A percentile compares a stretch with the other conserved stretches of the same genome.
These are phyloP conservation scores for Melanomma pulvis-pyrius DNA, from an alignment of 495 filamentous ascomycete genomes.

Conservation along the genomic window DNA sequence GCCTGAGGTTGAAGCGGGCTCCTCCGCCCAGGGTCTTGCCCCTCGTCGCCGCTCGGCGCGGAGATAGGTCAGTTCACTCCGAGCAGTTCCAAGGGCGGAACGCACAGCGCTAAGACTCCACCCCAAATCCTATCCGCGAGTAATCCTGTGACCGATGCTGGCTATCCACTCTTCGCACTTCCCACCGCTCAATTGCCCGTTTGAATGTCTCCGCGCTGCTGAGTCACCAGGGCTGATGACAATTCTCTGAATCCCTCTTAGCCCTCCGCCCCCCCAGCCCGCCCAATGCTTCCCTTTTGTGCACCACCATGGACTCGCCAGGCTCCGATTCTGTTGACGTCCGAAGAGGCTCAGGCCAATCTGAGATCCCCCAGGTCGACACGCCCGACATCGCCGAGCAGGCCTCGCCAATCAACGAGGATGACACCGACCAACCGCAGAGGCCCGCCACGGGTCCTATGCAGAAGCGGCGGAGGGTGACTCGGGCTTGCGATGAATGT, in stretches of 20 bases:
- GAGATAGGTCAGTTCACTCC: constrained; percentile 28
- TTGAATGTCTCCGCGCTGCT: constrained; percentile 19
- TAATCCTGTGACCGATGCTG: constrained; percentile 16
- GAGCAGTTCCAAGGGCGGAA: constrained; percentile 22
- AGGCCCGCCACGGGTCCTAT: constrained; percentile 52
- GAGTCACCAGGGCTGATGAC: constrained; percentile 22
- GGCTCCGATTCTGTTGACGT: constrained; percentile 17
- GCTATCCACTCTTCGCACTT: constrained; percentile 26
- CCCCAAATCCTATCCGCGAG: constrained; percentile 11
- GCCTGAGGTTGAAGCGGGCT: constrained; percentile 2
- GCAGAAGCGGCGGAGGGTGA: constrained; percentile 88
- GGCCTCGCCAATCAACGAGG: constrained; percentile 30
- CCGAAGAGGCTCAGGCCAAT: background rate
- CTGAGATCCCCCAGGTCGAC: constrained; percentile 17
- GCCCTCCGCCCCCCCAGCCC: constrained; percentile 9
- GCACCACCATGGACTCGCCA: constrained; percentile 31
- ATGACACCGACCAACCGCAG: constrained; percentile 27
- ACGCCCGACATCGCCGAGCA: constrained; percentile 25
- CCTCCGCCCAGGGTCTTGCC: constrained; percentile 8
- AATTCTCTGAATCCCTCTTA: constrained; percentile 24
- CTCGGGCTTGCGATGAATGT: constrained; percentile 90
- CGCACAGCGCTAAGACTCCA: constrained; percentile 17
- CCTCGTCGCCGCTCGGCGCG: constrained; percentile 20
- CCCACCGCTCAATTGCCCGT: constrained; percentile 2
- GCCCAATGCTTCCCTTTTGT: constrained; percentile 15